Conservation (phyloP, 192 early-diverging fungal genomes). For the Backusella macrospora region DNA sequence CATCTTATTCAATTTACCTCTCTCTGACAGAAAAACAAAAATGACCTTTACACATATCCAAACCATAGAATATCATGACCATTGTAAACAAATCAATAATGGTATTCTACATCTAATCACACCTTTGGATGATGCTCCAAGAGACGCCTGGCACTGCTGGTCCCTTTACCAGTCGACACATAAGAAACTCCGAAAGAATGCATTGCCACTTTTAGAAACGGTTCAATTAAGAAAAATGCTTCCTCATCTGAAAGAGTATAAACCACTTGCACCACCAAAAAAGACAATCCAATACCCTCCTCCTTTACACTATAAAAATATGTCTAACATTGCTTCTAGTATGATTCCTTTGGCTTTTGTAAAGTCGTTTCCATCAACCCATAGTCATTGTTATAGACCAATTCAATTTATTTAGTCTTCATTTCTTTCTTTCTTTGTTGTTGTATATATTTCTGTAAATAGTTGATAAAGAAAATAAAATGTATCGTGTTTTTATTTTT, state of each 20-base stretch:
- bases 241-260: neutral
- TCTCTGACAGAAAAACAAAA: neutral
- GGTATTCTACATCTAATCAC: neutral
- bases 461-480: neutral
- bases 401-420: neutral
- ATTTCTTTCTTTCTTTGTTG: neutral
- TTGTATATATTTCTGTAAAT: slow-evolving; percentile 56
- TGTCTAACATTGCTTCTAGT: neutral
- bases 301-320: neutral
- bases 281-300: neutral
- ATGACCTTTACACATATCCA: slow-evolving; percentile 12
- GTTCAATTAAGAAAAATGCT: slow-evolving; percentile 4
- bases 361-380: slow-evolving; percentile 1
- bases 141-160: slow-evolving; percentile 11
- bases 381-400: slow-evolving; percentile 1
- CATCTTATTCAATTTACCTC: neutral
- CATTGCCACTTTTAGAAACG: neutral
- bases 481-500: neutral
- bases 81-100: neutral
- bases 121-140: neutral
- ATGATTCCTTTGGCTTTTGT: neutral
- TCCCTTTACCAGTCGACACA: slow-evolving; percentile 6
- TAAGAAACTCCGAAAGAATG: slow-evolving; percentile 8
- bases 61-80: neutral
- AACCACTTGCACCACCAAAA: neutral